Percentiles rank a stretch among this genome's conserved stretches.
Evolutionary conservation across 306 rosid species (phyloP).

Genomic region (Hippophae tibetana): DNA sequence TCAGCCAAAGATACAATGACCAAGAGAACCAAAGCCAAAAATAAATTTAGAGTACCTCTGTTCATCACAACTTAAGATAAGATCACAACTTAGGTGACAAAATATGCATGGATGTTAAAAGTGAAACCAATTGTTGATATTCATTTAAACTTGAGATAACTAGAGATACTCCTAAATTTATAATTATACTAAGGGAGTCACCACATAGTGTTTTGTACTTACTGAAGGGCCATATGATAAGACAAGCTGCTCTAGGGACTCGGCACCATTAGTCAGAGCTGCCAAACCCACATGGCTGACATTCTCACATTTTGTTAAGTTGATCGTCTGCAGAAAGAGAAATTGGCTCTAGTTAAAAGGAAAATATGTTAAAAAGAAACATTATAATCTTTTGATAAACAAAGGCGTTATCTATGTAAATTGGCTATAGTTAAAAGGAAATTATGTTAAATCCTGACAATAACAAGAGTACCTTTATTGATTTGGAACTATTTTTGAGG

Average conservation of each 20-base stretch:
- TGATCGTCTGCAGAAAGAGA: constrained; percentile 36
- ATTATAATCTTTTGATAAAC: not conserved
- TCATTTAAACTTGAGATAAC: too few species aligned
- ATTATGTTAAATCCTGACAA: too few species aligned
- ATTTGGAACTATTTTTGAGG: constrained; percentile 14
- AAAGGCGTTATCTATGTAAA: not conserved
- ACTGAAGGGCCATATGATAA: constrained; percentile 47
- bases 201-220: constrained; percentile 23
- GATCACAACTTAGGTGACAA: too few species aligned
- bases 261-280: constrained; percentile 43
- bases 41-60: too few species aligned
- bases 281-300: constrained; percentile 50
- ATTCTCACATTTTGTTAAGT: constrained; percentile 52
- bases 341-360: not conserved
- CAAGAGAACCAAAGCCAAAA: not conserved
- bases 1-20: constrained; percentile 7
- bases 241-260: constrained; percentile 43
- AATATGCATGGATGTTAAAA: too few species aligned
- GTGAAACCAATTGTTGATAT: too few species aligned
- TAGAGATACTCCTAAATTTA: too few species aligned
- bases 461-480: constrained; percentile 29
- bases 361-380: too few species aligned
- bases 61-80: too few species aligned
- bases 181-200: constrained; percentile 6
- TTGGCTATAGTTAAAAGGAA: not conserved